Evolutionary conservation across 331 rosid species (phyloP), one percentile per base, ranked within the genome.

Genomic region (Ulmus americana): DNA sequence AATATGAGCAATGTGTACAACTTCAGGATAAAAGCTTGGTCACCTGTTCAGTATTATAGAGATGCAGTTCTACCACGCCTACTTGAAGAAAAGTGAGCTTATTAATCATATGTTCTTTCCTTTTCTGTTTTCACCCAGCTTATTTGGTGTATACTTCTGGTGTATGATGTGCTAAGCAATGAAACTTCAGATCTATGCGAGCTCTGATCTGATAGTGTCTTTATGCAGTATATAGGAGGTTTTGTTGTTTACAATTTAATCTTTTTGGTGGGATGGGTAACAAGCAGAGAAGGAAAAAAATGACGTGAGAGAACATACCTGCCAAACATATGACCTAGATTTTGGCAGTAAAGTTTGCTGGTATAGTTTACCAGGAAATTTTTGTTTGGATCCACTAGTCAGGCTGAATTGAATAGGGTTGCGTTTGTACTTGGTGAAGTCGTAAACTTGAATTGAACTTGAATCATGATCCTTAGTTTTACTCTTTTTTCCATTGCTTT

Each of bases 1-100:
- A 85, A 94, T 79, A 61, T 94, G 91, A 80, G 84, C 74, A 94
- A 90, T 15, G 97, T 94, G 66, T 82, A 82, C 90, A 94, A 94
- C 86, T 94, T 94, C 87, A 90, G 90, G 75, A 84, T 94, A 69
- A 94, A 94, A 79, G 99, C 99, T 45, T 87, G 95, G 91, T 85
- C 99, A n/a, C 71, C 99, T 70, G 78, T 90, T 76, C 77, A 81
- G 55, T 90, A 87, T 73, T 94, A 94, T 69, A 74, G 61, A 77
- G 99, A 94, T 55, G 80, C 78, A 12, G 94, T 94, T 43, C 97
- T 90, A 63, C 99, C 99, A 35, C 84, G 81, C 81, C 80, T 94
- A 72, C 95, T 94, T 72, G 99, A 94, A 77, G 99, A 94, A 81
- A 78, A 76, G 99, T 94, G 82, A 87, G 95, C 76, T 53, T 39